Evolutionary conservation across 345 rosid species (phyloP).

Genomic region (Rubroshorea leprosula): DNA sequence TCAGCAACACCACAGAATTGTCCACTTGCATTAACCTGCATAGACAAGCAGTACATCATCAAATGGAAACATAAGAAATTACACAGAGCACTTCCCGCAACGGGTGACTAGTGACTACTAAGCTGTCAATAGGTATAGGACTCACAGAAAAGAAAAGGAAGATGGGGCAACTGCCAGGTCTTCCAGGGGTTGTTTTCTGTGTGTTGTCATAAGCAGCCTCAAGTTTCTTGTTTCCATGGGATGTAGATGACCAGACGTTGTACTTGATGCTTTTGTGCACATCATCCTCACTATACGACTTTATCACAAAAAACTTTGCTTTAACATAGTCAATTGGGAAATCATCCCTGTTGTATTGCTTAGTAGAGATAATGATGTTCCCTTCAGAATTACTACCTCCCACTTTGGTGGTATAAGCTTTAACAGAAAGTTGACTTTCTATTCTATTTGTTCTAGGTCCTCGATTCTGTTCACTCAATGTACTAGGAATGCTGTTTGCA

Average conservation of each 20-base stretch:
- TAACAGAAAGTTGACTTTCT: slow-evolving; percentile 51
- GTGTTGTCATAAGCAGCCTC: slow-evolving; percentile 71
- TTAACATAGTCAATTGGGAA: slow-evolving; percentile 45
- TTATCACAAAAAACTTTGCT: slow-evolving; percentile 85
- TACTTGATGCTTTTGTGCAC: slow-evolving; percentile 97
- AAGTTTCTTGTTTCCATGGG: slow-evolving; percentile 92
- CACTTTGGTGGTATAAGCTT: slow-evolving; percentile 57
- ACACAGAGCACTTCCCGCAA: background rate
- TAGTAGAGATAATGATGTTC: slow-evolving; percentile 49
- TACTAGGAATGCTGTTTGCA: slow-evolving; percentile 32
- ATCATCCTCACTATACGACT: slow-evolving; percentile 97
- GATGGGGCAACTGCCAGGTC: slow-evolving; percentile 55
- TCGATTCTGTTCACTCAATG: slow-evolving; percentile 52
- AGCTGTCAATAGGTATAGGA: slow-evolving; percentile 3
- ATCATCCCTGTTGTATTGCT: slow-evolving; percentile 72
- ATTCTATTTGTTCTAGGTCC: slow-evolving; percentile 54
- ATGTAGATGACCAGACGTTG: slow-evolving; percentile 90
- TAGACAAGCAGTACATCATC: slow-evolving; percentile 14
- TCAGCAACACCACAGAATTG: slow-evolving; percentile 96
- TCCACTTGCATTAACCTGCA: slow-evolving; percentile 94
- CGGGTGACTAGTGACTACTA: background rate
- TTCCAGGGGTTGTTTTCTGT: slow-evolving; percentile 50
- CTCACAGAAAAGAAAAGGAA: slow-evolving; percentile 92
- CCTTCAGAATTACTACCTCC: slow-evolving; percentile 57
- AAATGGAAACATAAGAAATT: background rate